Conservation (phyloP, 1,139 yeast genomes). For the Hyphopichia pseudoburtonii region DNA sequence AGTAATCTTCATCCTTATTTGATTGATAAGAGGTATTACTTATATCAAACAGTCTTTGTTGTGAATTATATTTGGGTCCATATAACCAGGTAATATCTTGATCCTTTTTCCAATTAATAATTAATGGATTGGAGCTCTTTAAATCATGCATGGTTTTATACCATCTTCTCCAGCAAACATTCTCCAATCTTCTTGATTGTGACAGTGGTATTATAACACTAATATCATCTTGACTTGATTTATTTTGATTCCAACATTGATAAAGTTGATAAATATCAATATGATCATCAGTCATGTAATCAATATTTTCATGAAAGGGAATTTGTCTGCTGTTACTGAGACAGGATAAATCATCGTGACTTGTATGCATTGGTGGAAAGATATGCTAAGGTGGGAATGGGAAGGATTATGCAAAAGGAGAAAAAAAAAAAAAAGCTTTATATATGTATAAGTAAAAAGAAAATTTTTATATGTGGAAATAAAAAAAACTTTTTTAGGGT, state of each 20-base stretch:
- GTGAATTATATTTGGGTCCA: slow-evolving; percentile 40
- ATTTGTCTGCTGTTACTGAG: slow-evolving; percentile 1
- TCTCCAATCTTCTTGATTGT: slow-evolving; percentile 29
- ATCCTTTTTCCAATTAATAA: slow-evolving; percentile 45
- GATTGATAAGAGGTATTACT: neutral
- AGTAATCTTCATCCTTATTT: neutral
- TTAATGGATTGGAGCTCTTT: slow-evolving; percentile 31
- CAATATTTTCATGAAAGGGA: slow-evolving; percentile 33
- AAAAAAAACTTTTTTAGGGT: no score
- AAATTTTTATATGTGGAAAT: no score
- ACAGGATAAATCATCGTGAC: slow-evolving; percentile 4
- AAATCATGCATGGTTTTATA: slow-evolving; percentile 32
- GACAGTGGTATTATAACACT: slow-evolving; percentile 27
- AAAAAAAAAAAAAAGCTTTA: no score
- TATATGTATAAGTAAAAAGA: no score
- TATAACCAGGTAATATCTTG: slow-evolving; percentile 49
- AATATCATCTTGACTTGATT: slow-evolving; percentile 20
- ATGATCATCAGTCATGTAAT: slow-evolving; percentile 23
- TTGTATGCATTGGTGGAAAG: no score
- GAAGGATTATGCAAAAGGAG: no score
- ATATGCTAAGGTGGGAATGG: no score
- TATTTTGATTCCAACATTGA: slow-evolving; percentile 25
- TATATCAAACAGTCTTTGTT: slow-evolving; percentile 3
- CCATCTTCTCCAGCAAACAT: slow-evolving; percentile 46
- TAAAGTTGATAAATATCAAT: slow-evolving; percentile 20